Conservation (phyloP, 1,284 basidiomycete species). For the Marasmius fiardii region DNA sequence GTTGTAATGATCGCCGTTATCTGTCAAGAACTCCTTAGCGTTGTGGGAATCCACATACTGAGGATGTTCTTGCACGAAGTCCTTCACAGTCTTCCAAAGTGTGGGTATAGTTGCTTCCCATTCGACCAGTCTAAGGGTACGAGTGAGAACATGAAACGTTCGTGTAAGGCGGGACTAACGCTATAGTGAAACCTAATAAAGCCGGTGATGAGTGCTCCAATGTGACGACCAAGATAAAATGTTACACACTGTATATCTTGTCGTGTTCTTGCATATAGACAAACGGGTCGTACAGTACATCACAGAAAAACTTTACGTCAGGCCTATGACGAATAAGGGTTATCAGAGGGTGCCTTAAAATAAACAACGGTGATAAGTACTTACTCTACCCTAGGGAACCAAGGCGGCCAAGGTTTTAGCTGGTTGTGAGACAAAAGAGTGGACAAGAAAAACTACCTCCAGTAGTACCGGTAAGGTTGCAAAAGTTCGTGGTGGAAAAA, state of each 20-base stretch:
- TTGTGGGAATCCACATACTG: conserved; percentile 3
- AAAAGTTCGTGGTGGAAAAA: conserved; percentile 78
- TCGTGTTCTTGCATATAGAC: conserved; percentile 73
- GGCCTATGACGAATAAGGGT: conserved; percentile 40
- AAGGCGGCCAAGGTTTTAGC: not conserved
- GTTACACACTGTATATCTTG: conserved; percentile 61
- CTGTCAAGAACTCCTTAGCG: not conserved
- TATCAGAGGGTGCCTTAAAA: conserved; percentile 6
- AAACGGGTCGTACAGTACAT: conserved; percentile 79
- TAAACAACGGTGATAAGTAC: conserved; percentile 12
- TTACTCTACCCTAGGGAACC: conserved; percentile 33
- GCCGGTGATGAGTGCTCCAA: conserved; percentile 2
- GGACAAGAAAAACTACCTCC: conserved; percentile 57
- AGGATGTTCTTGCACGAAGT: not conserved
- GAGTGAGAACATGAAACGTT: not conserved
- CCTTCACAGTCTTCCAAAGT: not conserved
- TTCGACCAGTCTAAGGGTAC: not conserved
- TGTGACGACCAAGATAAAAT: not conserved
- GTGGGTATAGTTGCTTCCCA: conserved; percentile 3
- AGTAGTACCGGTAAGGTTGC: conserved; percentile 78
- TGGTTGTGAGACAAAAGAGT: not conserved
- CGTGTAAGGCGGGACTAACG: not conserved
- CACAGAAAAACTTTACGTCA: conserved; percentile 74
- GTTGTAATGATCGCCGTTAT: conserved; percentile 2
- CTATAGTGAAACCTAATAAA: conserved; percentile 64